Evolutionary conservation across 257 asterid genomes (phyloP).

Genomic region (Echites panduratus): DNA sequence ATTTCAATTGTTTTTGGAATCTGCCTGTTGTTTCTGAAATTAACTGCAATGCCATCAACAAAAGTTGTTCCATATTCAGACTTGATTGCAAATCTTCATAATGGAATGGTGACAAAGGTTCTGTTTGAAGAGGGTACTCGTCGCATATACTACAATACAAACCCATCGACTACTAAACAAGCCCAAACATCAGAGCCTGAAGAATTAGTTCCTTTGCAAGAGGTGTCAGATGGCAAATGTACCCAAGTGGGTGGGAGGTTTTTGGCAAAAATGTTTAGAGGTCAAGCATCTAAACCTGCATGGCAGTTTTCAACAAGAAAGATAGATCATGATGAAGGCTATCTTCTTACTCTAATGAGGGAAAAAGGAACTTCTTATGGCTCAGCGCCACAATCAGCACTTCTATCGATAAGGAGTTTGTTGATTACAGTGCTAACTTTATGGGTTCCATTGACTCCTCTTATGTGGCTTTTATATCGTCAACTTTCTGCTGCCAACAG

Average conservation of each 20-base stretch:
- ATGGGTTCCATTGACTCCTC: conserved; percentile 91
- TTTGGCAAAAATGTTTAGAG: conserved; percentile 27
- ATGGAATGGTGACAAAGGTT: conserved; percentile 62
- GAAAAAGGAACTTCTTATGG: conserved; percentile 69
- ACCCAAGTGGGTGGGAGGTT: conserved; percentile 20
- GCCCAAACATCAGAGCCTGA: conserved; percentile 20
- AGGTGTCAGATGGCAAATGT: conserved; percentile 21
- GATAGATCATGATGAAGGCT: conserved; percentile 86
- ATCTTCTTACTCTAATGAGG: conserved; percentile 84
- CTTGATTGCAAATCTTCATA: conserved; percentile 60
- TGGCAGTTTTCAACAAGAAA: conserved; percentile 89
- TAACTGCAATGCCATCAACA: conserved; percentile 64
- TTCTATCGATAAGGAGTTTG: conserved; percentile 58
- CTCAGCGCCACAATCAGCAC: conserved; percentile 81
- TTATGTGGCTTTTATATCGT: conserved; percentile 86
- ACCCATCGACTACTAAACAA: conserved; percentile 22
- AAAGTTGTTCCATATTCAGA: conserved; percentile 76
- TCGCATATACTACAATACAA: conserved; percentile 59
- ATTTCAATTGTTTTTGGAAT: conserved; percentile 63
- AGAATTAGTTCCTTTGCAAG: conserved; percentile 12
- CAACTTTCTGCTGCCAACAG: conserved; percentile 83
- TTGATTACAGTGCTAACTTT: conserved; percentile 66
- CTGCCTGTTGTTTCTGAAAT: conserved; percentile 65
- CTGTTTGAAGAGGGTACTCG: conserved; percentile 92
- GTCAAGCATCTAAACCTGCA: conserved; percentile 30